A percentile compares a stretch with the other conserved stretches of the same genome.
Evolutionary conservation across 2,329 filamentous ascomycete genomes (phyloP).

Genomic region (Fusarium fracticaudum): DNA sequence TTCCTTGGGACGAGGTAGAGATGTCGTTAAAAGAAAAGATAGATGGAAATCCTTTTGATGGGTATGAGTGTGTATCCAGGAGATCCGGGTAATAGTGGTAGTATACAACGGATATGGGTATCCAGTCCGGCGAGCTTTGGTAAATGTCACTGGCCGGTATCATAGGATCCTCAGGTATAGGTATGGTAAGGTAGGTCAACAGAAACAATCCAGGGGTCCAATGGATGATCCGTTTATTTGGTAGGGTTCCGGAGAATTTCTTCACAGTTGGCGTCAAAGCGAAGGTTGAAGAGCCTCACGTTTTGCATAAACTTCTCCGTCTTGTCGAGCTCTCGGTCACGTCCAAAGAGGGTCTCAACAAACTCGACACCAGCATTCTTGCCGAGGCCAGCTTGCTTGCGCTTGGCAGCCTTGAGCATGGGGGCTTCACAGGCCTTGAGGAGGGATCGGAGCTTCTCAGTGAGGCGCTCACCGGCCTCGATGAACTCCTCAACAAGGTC

Average conservation of each 20-base stretch:
- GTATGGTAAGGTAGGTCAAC: slow-evolving; percentile 17
- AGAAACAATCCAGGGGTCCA: slow-evolving; percentile 40
- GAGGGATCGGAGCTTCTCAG: slow-evolving; percentile 83
- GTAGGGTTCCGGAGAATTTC: slow-evolving; percentile 77
- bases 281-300: slow-evolving; percentile 88
- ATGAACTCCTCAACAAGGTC: slow-evolving; percentile 93
- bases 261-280: slow-evolving; percentile 96
- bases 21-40: slow-evolving; percentile 35
- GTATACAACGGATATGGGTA: slow-evolving; percentile 43
- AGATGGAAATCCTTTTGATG: slow-evolving; percentile 36
- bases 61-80: slow-evolving; percentile 25
- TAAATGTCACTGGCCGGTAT: slow-evolving; percentile 34
- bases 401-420: slow-evolving; percentile 91
- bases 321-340: slow-evolving; percentile 86
- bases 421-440: slow-evolving; percentile 92
- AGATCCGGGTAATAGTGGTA: slow-evolving; percentile 43
- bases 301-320: slow-evolving; percentile 94
- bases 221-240: slow-evolving; percentile 52
- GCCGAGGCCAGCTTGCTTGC: slow-evolving; percentile 74
- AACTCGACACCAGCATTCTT: slow-evolving; percentile 95
- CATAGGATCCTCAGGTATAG: slow-evolving; percentile 38
- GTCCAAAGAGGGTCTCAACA: slow-evolving; percentile 93
- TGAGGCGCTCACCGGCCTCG: slow-evolving; percentile 85
- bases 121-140: slow-evolving; percentile 38
- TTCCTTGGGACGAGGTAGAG: slow-evolving; percentile 38